Evolutionary conservation across 345 rosid species (phyloP).

Genomic region (Excoecaria agallocha): DNA sequence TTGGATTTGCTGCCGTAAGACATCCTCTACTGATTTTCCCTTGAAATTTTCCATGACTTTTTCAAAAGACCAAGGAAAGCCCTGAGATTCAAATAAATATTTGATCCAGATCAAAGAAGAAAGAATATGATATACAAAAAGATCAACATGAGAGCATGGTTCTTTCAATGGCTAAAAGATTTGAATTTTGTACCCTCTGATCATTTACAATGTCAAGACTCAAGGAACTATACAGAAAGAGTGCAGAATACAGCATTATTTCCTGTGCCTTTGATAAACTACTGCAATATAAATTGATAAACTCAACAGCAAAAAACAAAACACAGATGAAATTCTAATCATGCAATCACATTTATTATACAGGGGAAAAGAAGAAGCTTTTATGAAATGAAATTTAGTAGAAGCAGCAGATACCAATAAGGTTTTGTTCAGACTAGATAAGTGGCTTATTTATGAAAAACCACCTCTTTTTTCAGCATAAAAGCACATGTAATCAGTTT

Average conservation of each 20-base stretch:
- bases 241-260: not conserved
- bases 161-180: not conserved
- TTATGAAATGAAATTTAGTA: not conserved
- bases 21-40: conserved; percentile 29
- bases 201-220: not conserved
- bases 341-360: not conserved
- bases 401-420: not conserved
- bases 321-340: not conserved
- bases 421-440: not conserved
- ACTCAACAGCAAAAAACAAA: not conserved
- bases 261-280: not conserved
- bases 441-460: too few species aligned
- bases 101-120: not conserved
- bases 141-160: not conserved
- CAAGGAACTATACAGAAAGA: not conserved
- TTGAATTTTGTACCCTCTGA: not conserved
- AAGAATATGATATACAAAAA: not conserved
- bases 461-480: too few species aligned
- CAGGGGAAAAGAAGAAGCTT: not conserved
- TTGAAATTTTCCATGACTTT: conserved; percentile 20
- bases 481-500: not conserved
- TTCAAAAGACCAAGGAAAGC: conserved; percentile 45
- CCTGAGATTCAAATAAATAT: conserved; percentile 29
- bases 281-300: not conserved
- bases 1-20: conserved; percentile 26